These are phyloP conservation scores for Mallotus nudiflorus DNA, from an alignment of 345 rosid genomes.

Conservation along the genomic window DNA sequence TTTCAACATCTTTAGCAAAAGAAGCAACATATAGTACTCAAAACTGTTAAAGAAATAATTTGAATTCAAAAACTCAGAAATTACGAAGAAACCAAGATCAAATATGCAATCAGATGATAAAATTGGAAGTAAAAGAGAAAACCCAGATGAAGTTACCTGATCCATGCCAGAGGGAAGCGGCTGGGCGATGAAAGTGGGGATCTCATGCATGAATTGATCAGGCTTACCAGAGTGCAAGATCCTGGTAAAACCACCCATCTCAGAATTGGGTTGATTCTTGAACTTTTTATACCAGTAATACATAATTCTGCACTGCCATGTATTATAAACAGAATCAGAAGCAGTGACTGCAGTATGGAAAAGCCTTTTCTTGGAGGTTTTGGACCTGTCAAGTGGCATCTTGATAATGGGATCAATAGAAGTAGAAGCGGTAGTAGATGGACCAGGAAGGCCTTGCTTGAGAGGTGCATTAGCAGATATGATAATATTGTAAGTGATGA, in stretches of 20 bases:
- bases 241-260: slow-evolving; percentile 97
- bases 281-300: slow-evolving; percentile 92
- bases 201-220: slow-evolving; percentile 85
- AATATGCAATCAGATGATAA: neutral
- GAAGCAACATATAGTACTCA: neutral
- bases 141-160: slow-evolving; percentile 50
- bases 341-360: slow-evolving; percentile 99
- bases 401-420: slow-evolving; percentile 68
- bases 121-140: neutral
- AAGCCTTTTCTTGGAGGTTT: slow-evolving; percentile 42
- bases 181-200: slow-evolving; percentile 93
- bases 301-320: slow-evolving; percentile 98
- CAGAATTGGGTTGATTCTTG: slow-evolving; percentile 59
- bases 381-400: slow-evolving; percentile 65
- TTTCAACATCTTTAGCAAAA: neutral
- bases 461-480: slow-evolving; percentile 94
- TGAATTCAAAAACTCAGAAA: neutral
- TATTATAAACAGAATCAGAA: slow-evolving; percentile 87
- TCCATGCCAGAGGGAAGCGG: slow-evolving; percentile 92
- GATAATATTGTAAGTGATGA: slow-evolving; percentile 94
- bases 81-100: neutral
- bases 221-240: slow-evolving; percentile 91
- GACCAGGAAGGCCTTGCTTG: slow-evolving; percentile 78
- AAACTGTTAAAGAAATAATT: neutral
- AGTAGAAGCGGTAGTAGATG: slow-evolving; percentile 39